Evolutionary conservation across 495 filamentous ascomycete genomes (phyloP), one percentile per base, ranked within the genome.

Genomic region (Cudoniella acicularis): DNA sequence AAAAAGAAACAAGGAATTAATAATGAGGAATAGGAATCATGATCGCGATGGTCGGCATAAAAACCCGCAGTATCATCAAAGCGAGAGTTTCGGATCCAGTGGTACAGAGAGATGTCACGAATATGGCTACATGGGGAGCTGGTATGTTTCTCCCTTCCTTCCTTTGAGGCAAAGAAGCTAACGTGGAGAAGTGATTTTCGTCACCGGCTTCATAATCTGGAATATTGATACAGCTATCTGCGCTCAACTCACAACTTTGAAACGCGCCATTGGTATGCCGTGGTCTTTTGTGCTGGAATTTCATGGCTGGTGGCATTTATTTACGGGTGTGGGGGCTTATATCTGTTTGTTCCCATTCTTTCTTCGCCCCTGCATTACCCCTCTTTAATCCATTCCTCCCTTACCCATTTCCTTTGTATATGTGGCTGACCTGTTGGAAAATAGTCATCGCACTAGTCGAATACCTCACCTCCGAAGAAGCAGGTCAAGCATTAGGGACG

Each of bases 221-320:
- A 74, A 76, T 42, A 70, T 81, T 41, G 79, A 83, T 45, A 64
- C 72, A 6, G 66, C 73, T 56, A 70, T 68, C 52, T 82, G 79
- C 54, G 45, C 61, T 1, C 49, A 66, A 26, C 61, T 82, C 3
- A 74, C 74, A 11, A 10, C 40, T 0, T 1, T 69, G 20, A 76
- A 75, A 54, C 67, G 65, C 11, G 21, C 21, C 0, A 55, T 79
- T 16, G 80, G 80, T 1, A 64, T 81, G 58, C 83, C 81, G 1
- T 81, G 70, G 76, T 77, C 73, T 23, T 80, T 77, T 59, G 21
- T 81, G 1, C 61, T 84, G 1, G 82, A 84, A 64, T 64, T 85
- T 17, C 83, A 87, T 66, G 82, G 83, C 20, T 87, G 80, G 79
- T 84, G 80, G 83, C 81, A 83, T 68, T 67, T 83, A 21, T 70